These are phyloP conservation scores for Syncephalis plumigaleata DNA, from an alignment of 371 early-diverging fungal genomes.

Conservation along the genomic window DNA sequence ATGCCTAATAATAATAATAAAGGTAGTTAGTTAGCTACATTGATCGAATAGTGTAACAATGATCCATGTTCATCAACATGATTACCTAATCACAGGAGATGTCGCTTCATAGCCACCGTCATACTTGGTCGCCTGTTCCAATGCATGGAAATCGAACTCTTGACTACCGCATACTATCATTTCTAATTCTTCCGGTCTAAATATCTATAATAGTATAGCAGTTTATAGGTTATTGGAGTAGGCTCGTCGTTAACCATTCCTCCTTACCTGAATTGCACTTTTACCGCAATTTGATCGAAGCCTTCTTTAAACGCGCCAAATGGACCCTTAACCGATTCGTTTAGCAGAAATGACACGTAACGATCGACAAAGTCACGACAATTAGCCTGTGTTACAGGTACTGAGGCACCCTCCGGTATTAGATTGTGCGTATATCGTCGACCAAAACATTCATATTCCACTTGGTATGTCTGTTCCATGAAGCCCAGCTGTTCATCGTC, in stretches of 20 bases:
- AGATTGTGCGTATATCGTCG: constrained; percentile 43
- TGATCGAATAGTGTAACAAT: too few species aligned
- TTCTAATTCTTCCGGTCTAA: constrained; percentile 82
- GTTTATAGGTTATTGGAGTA: not conserved
- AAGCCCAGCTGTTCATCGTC: constrained; percentile 66
- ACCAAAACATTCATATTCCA: constrained; percentile 60
- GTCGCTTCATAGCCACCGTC: constrained; percentile 66
- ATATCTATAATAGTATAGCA: not conserved
- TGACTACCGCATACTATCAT: constrained; percentile 83
- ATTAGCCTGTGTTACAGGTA: constrained; percentile 60
- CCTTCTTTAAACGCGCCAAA: constrained; percentile 82
- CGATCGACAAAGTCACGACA: constrained; percentile 49
- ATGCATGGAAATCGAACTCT: constrained; percentile 68
- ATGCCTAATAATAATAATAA: not conserved
- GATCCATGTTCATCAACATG: too few species aligned
- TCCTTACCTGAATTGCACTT: constrained; percentile 46
- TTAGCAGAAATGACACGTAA: constrained; percentile 34
- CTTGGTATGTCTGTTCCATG: constrained; percentile 67
- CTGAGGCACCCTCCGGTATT: constrained; percentile 42
- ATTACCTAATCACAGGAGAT: constrained; percentile 38
- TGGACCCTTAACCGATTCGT: constrained; percentile 51
- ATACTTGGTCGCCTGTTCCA: constrained; percentile 71
- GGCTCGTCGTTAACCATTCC: not conserved
- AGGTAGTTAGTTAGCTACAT: too few species aligned
- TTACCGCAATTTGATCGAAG: constrained; percentile 73